These are phyloP conservation scores for Metschnikowia picachoensis DNA, from an alignment of 805 yeast genomes.

Conservation along the genomic window DNA sequence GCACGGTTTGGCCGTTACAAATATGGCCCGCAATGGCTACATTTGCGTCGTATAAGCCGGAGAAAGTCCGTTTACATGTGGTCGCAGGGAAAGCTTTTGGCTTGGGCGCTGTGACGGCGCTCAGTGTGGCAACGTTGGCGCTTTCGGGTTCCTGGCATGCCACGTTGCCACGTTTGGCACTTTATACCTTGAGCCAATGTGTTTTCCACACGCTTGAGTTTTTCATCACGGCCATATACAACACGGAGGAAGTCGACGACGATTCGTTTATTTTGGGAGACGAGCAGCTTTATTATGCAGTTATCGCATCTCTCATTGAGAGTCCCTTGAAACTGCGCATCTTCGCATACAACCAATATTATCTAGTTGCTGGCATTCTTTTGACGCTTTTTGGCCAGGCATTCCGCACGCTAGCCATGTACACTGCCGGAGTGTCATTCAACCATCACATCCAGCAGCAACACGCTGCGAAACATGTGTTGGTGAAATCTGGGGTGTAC, in stretches of 20 bases:
- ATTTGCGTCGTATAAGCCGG: slow-evolving; percentile 1
- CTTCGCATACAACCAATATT: slow-evolving; percentile 1
- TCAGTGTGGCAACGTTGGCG: slow-evolving; percentile 2
- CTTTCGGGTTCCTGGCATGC: slow-evolving; percentile 1
- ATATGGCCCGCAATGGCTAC: slow-evolving; percentile 1
- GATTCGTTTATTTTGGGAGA: slow-evolving; percentile 47
- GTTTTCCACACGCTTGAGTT: slow-evolving; percentile 82
- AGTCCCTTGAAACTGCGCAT: slow-evolving; percentile 6
- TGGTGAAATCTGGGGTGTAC: slow-evolving; percentile 77
- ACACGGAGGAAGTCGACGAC: slow-evolving; percentile 58
- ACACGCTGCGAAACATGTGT: slow-evolving; percentile 50
- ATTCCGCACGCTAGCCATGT: slow-evolving; percentile 75
- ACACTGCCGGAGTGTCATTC: slow-evolving; percentile 81
- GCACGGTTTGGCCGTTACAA: not conserved
- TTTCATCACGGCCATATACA: slow-evolving; percentile 71
- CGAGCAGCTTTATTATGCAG: slow-evolving; percentile 26
- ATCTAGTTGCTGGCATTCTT: slow-evolving; percentile 41
- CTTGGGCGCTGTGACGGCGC: slow-evolving; percentile 27
- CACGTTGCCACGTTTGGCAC: slow-evolving; percentile 5
- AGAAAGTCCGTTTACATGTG: slow-evolving; percentile 22
- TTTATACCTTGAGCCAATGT: slow-evolving; percentile 22
- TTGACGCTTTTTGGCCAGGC: slow-evolving; percentile 59
- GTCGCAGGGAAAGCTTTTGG: slow-evolving; percentile 31
- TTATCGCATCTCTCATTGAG: slow-evolving; percentile 15
- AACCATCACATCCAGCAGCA: slow-evolving; percentile 68